Evolutionary conservation across 129 eudicot species (phyloP).

Genomic region (Artemisia tridentata): DNA sequence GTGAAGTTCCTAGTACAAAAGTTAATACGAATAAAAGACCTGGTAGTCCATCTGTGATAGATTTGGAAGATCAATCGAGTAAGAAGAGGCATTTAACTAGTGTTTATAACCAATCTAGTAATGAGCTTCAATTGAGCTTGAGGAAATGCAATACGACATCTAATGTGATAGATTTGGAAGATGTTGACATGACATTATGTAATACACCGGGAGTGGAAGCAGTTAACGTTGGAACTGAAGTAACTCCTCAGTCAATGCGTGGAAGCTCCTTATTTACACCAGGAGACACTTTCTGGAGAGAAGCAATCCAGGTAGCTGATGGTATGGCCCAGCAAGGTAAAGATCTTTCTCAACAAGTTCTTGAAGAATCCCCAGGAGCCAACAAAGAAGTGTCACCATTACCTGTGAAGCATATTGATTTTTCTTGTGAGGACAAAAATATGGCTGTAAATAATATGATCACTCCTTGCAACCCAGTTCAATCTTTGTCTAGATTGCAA

Average conservation of each 20-base stretch:
- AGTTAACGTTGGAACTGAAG: constrained; percentile 37
- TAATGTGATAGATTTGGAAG: background rate
- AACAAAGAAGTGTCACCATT: constrained; percentile 74
- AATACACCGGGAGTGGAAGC: constrained; percentile 54
- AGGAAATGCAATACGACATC: constrained; percentile 58
- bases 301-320: constrained; percentile 89
- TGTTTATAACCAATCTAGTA: constrained; percentile 15
- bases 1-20: constrained; percentile 46
- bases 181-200: constrained; percentile 33
- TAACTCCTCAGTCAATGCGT: constrained; percentile 72
- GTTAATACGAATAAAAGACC: constrained; percentile 50
- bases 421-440: constrained; percentile 62
- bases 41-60: constrained; percentile 47
- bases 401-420: constrained; percentile 91
- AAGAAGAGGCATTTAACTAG: constrained; percentile 51
- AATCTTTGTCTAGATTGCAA: constrained; percentile 27
- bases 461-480: constrained; percentile 26
- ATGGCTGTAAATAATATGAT: constrained; percentile 29
- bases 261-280: constrained; percentile 91
- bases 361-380: too few relatives aligned
- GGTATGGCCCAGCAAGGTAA: constrained; percentile 41
- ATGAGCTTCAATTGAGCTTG: constrained; percentile 45
- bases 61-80: constrained; percentile 45
- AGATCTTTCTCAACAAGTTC: background rate
- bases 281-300: constrained; percentile 95